Conservation (phyloP, 441 rosid genomes). For the Pelargonium fulgidum region DNA sequence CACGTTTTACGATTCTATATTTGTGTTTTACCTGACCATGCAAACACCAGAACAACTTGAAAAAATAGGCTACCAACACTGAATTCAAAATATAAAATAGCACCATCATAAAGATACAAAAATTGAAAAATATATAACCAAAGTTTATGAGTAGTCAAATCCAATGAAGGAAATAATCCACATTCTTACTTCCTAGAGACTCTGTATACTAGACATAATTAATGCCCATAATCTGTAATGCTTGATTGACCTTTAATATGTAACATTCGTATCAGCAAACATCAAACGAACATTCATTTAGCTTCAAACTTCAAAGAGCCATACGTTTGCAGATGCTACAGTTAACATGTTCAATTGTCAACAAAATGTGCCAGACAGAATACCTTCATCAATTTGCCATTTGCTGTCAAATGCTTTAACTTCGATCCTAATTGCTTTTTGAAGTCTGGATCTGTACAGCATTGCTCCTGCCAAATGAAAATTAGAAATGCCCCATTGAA, state of each 20-base stretch:
- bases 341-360: not conserved
- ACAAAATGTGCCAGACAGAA: conserved; percentile 11
- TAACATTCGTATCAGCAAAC: not conserved
- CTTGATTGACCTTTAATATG: not conserved
- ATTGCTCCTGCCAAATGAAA: conserved; percentile 44
- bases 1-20: conserved; percentile 43
- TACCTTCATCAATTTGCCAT: conserved; percentile 77
- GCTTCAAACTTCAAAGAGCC: not conserved
- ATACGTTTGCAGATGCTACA: not conserved
- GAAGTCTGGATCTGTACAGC: conserved; percentile 40
- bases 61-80: not conserved
- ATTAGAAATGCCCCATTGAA: not conserved
- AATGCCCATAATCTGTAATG: not conserved
- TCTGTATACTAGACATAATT: not conserved
- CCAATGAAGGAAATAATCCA: not conserved
- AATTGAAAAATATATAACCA: not conserved
- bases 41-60: not conserved
- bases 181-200: not conserved
- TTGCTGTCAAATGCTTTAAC: conserved; percentile 54
- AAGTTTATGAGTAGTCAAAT: not conserved
- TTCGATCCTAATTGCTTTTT: conserved; percentile 62
- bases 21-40: conserved; percentile 41
- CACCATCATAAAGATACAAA: not conserved
- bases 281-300: not conserved
- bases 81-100: not conserved